phyloP scores from a whole-genome alignment of 345 rosid species.

The Melastoma malabathricum region DNA sequence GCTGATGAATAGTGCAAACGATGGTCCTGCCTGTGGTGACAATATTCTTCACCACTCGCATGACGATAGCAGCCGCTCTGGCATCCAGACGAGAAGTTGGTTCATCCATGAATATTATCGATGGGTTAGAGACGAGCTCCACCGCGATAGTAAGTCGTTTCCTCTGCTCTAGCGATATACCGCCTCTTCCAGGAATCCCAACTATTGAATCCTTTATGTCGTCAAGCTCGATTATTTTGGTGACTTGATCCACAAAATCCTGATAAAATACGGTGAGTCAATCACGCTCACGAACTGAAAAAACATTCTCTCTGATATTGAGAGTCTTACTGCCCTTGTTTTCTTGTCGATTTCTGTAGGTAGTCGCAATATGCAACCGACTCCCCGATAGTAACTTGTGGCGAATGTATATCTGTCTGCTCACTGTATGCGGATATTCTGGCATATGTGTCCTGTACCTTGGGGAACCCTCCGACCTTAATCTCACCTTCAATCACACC shows the following conservation, averaged over 20 bases:
- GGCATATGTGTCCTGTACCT: constrained; percentile 47
- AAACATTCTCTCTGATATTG: too few species aligned
- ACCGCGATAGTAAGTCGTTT: constrained; percentile 12
- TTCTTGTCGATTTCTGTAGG: constrained; percentile 15
- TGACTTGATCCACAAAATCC: constrained; percentile 10
- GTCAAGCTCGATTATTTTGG: constrained; percentile 10
- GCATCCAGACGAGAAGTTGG: constrained; percentile 12
- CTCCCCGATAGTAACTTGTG: constrained; percentile 42
- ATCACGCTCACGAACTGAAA: not conserved
- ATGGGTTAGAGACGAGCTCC: constrained; percentile 12
- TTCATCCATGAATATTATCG: constrained; percentile 14
- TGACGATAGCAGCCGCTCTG: constrained; percentile 11
- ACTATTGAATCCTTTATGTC: constrained; percentile 10
- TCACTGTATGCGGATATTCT: constrained; percentile 54
- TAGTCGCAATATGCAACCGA: constrained; percentile 31
- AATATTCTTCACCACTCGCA: constrained; percentile 10
- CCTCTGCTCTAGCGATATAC: constrained; percentile 10
- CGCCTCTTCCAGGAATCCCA: constrained; percentile 9
- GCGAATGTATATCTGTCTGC: constrained; percentile 51
- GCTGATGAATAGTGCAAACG: constrained; percentile 16
- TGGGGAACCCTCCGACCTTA: constrained; percentile 36
- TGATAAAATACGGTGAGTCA: not conserved
- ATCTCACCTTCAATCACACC: constrained; percentile 41
- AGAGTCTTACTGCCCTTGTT: constrained; percentile 19
- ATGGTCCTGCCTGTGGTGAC: constrained; percentile 13